Conservation (phyloP, 352 stramenopile genomes). For the Phytophthora agathidicida region DNA sequence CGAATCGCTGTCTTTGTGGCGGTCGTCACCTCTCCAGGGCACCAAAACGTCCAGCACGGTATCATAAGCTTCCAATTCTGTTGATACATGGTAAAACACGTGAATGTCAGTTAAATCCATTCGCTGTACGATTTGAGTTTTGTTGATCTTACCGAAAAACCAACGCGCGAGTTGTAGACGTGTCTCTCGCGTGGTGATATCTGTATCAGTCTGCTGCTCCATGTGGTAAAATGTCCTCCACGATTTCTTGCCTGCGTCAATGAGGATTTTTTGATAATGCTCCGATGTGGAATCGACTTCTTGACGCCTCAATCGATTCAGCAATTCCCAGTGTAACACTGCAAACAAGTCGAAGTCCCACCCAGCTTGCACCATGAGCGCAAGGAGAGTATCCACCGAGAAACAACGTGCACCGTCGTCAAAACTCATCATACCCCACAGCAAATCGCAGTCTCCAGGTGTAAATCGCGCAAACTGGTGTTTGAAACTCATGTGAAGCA, state of each 20-base stretch:
- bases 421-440: constrained; percentile 77
- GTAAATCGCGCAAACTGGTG: constrained; percentile 58
- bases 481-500: constrained; percentile 35
- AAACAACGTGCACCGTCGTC: constrained; percentile 56
- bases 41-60: constrained; percentile 35
- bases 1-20: constrained; percentile 3
- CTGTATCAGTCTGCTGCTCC: constrained; percentile 39
- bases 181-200: constrained; percentile 10
- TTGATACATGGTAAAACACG: neutral
- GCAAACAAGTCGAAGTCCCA: constrained; percentile 84
- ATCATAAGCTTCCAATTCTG: constrained; percentile 45
- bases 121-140: neutral
- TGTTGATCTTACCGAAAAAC: constrained; percentile 63
- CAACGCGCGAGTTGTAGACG: constrained; percentile 68
- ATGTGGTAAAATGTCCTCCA: constrained; percentile 65
- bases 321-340: constrained; percentile 65
- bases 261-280: constrained; percentile 24
- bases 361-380: constrained; percentile 61
- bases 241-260: constrained; percentile 44
- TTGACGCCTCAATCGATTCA: constrained; percentile 35
- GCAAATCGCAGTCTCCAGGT: constrained; percentile 75
- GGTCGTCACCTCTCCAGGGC: constrained; percentile 15
- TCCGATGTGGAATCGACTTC: neutral
- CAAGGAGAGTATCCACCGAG: constrained; percentile 49
- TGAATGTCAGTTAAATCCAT: neutral